phyloP scores from a whole-genome alignment of 345 rosid genomes.

The Sonneratia caseolaris region DNA sequence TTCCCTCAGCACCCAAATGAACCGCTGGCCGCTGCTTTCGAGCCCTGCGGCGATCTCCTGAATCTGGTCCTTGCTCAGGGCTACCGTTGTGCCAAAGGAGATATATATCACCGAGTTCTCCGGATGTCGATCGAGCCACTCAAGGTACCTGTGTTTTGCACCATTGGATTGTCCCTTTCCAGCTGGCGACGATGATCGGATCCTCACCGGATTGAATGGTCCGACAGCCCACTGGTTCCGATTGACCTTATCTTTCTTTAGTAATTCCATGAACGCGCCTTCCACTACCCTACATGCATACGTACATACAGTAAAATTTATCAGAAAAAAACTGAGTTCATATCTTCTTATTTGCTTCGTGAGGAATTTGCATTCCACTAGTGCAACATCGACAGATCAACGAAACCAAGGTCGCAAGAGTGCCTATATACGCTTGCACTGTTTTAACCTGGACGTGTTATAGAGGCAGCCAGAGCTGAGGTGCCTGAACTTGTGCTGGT shows the following conservation, averaged over 20 bases:
- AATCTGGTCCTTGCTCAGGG: constrained; percentile 15
- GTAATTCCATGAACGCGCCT: constrained; percentile 7
- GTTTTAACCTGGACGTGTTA: constrained; percentile 10
- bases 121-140: constrained; percentile 18
- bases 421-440: too few relatives aligned
- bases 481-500: constrained; percentile 5
- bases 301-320: not conserved
- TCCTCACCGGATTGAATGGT: constrained; percentile 11
- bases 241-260: not conserved
- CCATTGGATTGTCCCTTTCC: not conserved
- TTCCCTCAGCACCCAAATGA: constrained; percentile 54
- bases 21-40: constrained; percentile 32
- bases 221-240: constrained; percentile 16
- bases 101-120: constrained; percentile 14
- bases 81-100: constrained; percentile 20
- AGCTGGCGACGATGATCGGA: not conserved
- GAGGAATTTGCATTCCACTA: too few relatives aligned
- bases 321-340: not conserved
- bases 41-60: constrained; percentile 13
- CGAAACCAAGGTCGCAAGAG: too few relatives aligned
- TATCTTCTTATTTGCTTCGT: too few relatives aligned
- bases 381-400: too few relatives aligned
- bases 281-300: constrained; percentile 7
- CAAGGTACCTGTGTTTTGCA: constrained; percentile 7
- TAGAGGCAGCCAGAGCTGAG: constrained; percentile 4